Evolutionary conservation across 169 alveolate species (phyloP).

Genomic region (Cyclospora cayetanensis): DNA sequence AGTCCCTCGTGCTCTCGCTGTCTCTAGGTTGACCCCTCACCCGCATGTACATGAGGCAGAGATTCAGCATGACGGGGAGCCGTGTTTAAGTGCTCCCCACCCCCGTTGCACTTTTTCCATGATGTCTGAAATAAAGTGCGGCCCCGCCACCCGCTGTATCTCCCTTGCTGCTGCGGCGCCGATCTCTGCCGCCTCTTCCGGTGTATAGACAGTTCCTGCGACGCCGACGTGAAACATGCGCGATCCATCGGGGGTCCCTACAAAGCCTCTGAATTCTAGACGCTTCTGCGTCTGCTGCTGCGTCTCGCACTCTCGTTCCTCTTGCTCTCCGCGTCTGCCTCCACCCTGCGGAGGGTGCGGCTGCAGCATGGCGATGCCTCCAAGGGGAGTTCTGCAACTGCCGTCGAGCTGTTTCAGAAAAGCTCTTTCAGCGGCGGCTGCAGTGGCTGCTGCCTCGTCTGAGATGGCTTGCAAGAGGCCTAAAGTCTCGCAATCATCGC

Average conservation of each 20-base stretch:
- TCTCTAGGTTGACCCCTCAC: too few relatives aligned
- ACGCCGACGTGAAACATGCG: conserved; percentile 62
- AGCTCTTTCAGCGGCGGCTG: conserved; percentile 76
- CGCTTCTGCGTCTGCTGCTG: neutral
- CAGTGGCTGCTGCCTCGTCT: neutral
- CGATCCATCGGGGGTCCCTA: conserved; percentile 53
- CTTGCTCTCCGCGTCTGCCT: neutral
- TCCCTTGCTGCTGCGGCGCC: conserved; percentile 37
- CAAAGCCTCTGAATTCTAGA: neutral
- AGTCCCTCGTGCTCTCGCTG: too few relatives aligned
- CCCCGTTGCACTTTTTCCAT: conserved; percentile 9
- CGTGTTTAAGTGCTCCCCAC: conserved; percentile 10
- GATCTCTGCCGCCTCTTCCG: conserved; percentile 24
- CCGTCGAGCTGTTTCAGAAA: conserved; percentile 78
- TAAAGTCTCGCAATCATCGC: conserved; percentile 58
- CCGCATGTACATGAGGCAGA: too few relatives aligned
- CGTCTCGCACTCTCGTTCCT: neutral
- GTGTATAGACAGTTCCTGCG: conserved; percentile 17
- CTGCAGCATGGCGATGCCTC: conserved; percentile 58
- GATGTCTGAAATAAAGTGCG: conserved; percentile 60
- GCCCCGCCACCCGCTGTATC: conserved; percentile 70
- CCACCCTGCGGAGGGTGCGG: neutral
- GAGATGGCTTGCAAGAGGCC: conserved; percentile 59
- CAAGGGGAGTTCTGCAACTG: conserved; percentile 79
- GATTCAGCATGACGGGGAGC: too few relatives aligned